These are phyloP conservation scores for Pythium oligandrum DNA, from an alignment of 352 stramenopile genomes.

Conservation along the genomic window DNA sequence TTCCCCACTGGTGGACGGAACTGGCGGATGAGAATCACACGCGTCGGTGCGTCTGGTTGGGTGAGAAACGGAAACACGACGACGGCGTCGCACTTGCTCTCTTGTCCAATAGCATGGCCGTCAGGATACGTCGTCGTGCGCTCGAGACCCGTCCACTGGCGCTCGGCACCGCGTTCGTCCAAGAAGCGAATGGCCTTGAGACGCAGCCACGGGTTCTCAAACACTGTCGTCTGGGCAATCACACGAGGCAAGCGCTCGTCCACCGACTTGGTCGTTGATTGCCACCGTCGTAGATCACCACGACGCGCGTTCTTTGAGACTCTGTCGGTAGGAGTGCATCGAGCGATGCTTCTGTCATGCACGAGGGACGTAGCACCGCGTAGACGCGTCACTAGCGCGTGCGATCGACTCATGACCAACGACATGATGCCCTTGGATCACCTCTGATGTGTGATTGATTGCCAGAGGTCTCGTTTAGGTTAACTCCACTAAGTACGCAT, in stretches of 20 bases:
- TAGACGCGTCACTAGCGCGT: too few relatives aligned
- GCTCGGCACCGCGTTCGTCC: slow-evolving; percentile 37
- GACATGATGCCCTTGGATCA: too few relatives aligned
- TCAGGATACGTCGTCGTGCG: slow-evolving; percentile 57
- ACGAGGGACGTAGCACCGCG: too few relatives aligned
- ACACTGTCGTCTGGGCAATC: slow-evolving; percentile 47
- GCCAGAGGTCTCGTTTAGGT: too few relatives aligned
- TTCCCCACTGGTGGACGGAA: slow-evolving; percentile 84
- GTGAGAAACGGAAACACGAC: slow-evolving; percentile 74
- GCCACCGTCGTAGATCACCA: too few relatives aligned
- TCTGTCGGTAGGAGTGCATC: too few relatives aligned
- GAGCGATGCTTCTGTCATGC: too few relatives aligned
- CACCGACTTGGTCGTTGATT: too few relatives aligned
- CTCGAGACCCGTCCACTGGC: slow-evolving; percentile 60
- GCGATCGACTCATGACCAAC: too few relatives aligned
- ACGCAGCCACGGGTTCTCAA: slow-evolving; percentile 58
- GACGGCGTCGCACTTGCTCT: slow-evolving; percentile 53
- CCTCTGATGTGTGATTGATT: too few relatives aligned
- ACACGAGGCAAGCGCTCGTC: slow-evolving; percentile 28
- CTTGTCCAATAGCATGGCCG: not conserved
- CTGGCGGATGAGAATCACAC: slow-evolving; percentile 85
- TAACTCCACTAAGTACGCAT: too few relatives aligned
- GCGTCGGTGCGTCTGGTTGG: slow-evolving; percentile 17
- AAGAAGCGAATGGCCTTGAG: slow-evolving; percentile 69
- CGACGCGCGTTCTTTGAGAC: too few relatives aligned